A percentile compares a stretch with the other conserved stretches of the same genome.
Conservation (phyloP, 352 stramenopile genomes). For the Albugo laibachii region DNA sequence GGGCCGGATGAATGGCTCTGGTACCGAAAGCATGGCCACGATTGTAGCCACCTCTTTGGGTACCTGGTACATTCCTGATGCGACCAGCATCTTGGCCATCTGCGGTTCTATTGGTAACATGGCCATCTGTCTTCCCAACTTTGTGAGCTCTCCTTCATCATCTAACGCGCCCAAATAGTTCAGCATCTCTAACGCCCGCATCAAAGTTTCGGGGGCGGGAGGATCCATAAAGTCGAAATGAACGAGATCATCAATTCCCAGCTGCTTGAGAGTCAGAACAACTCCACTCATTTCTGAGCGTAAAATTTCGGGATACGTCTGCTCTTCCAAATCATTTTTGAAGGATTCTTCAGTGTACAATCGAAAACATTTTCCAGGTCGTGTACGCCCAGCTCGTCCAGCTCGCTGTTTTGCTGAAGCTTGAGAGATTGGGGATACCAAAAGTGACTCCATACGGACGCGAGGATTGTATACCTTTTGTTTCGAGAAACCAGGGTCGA, state of each 20-base stretch:
- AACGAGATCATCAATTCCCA: conserved; percentile 98
- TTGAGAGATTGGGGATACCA: conserved; percentile 95
- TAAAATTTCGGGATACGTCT: conserved; percentile 96
- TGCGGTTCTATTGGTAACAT: conserved; percentile 92
- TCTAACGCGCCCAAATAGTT: conserved; percentile 99
- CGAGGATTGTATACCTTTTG: conserved; percentile 98
- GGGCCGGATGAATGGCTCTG: conserved; percentile 95
- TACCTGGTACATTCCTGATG: conserved; percentile 81
- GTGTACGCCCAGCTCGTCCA: conserved; percentile 89
- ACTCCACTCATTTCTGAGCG: conserved; percentile 95
- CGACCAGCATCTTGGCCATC: conserved; percentile 88
- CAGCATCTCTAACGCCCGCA: conserved; percentile 94
- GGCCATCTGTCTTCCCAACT: conserved; percentile 87
- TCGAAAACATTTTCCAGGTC: conserved; percentile 97
- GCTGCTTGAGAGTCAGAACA: conserved; percentile 96
- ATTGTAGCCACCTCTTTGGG: conserved; percentile 92
- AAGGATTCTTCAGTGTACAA: conserved; percentile 98
- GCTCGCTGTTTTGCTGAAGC: conserved; percentile 93
- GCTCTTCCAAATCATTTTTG: conserved; percentile 96
- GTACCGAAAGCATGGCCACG: conserved; percentile 95
- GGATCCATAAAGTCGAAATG: conserved; percentile 99
- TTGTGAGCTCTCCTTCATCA: conserved; percentile 95
- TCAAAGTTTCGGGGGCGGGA: conserved; percentile 95
- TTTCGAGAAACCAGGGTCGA: conserved; percentile 99
- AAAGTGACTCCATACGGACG: conserved; percentile 96